These are phyloP conservation scores for Phellinidium pouzarii DNA, from an alignment of 1,284 basidiomycete species.

Conservation along the genomic window DNA sequence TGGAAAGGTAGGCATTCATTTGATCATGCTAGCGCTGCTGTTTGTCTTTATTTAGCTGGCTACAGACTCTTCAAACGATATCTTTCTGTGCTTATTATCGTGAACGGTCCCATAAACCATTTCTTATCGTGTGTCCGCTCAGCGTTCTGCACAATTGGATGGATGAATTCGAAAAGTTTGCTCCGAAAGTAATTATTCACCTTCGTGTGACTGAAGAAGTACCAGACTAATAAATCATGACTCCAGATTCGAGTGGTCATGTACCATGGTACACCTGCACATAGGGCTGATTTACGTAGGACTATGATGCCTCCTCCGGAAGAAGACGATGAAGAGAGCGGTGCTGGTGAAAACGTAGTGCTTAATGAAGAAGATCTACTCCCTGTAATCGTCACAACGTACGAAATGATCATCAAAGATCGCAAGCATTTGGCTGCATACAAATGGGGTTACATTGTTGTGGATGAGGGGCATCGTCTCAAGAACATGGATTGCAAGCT, in stretches of 20 bases:
- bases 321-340: constrained; percentile 17
- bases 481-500: constrained; percentile 92
- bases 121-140: constrained; percentile 87
- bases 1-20: constrained; percentile 53
- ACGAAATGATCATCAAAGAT: constrained; percentile 90
- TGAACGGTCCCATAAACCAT: constrained; percentile 70
- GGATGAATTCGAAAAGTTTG: constrained; percentile 81
- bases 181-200: constrained; percentile 51
- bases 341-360: constrained; percentile 1
- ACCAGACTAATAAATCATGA: background rate
- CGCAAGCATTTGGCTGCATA: constrained; percentile 58
- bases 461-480: constrained; percentile 91
- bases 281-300: constrained; percentile 70
- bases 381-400: constrained; percentile 85
- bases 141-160: constrained; percentile 92
- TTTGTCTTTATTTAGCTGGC: constrained; percentile 1
- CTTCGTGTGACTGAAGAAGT: background rate
- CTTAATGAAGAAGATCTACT: constrained; percentile 38
- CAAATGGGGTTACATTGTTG: constrained; percentile 90
- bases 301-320: constrained; percentile 37
- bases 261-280: constrained; percentile 81
- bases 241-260: constrained; percentile 75
- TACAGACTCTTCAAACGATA: constrained; percentile 87
- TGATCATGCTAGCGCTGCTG: background rate
- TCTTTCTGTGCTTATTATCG: constrained; percentile 88